Base-by-base conservation (phyloP, 2,329 filamentous ascomycete species). In the Phoma sp. region DNA sequence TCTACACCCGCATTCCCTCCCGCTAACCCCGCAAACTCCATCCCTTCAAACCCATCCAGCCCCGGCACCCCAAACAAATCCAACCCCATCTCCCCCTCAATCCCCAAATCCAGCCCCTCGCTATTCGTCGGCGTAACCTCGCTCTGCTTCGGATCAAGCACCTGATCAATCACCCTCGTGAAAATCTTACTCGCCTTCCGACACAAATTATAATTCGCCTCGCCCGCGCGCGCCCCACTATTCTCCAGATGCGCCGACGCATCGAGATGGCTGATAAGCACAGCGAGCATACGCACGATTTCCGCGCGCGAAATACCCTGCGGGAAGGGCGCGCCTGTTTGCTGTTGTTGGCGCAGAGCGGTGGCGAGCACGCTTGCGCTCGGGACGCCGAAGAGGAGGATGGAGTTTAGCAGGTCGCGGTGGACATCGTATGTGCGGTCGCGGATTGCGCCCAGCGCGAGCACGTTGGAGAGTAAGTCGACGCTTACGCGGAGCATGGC, bases 181-280 rank as follows among this genome's bases (percentile, higher is more conserved):
- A 72, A 72, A 1, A 65, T 61, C 26, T 60, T 67, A 26, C 60
- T 61, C 2, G 67, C 70, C 42, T 73, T 73, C 23, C 64, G 61
- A 38, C 68, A 74, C 1, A 73, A 47, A 25, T 64, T 66, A 46
- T 75, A 74, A 25, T 75, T 72, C 2, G 69, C 69, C 37, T 75
- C 68, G 21, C 66, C 72, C 0, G 69, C 71, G 1, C 67, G 49
- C 1, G 69, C 69, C 15, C 73, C 73, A 0, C 64, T 67, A 12
- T 64, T 68, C 11, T 71, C 68, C 7, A 66, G 42, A 25, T 69
- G 62, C 2, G 63, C 60, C 1, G 67, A 64, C 4, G 67, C 61
- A 25, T 77, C 76, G 1, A 78, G 64, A 42, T 77, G 73, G 2
- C 66, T 68, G 14, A 77, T 75, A 14, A 79, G 69, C 0, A 78